Conservation (phyloP, 148 eudicot genomes). For the Rhododendron ovatum region DNA sequence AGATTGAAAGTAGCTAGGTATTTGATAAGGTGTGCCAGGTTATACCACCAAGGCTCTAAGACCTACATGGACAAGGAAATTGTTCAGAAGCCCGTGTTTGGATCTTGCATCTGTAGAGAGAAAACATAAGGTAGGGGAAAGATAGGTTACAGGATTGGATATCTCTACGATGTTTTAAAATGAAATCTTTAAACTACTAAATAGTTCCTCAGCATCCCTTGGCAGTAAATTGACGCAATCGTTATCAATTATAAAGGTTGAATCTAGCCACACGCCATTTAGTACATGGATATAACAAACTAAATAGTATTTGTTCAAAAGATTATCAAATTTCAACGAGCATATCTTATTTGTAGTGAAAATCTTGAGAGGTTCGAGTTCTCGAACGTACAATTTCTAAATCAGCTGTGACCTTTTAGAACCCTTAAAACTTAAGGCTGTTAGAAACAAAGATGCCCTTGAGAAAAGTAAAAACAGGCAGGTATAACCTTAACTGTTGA, state of each 20-base stretch:
- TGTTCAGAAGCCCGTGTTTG: not conserved
- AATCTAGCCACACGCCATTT: not conserved
- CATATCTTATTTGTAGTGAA: not conserved
- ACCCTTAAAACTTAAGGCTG: not conserved
- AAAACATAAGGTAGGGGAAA: not conserved
- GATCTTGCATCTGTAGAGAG: not conserved
- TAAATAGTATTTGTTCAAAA: not conserved
- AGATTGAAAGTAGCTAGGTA: not conserved
- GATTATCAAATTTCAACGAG: not conserved
- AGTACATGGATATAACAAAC: not conserved
- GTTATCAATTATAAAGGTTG: not conserved
- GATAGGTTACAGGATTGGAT: not conserved
- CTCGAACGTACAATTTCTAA: not conserved
- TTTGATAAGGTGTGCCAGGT: not conserved
- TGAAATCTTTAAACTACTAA: not conserved
- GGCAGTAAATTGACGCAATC: not conserved
- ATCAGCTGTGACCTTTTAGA: not conserved
- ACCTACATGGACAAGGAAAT: not conserved
- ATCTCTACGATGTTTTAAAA: not conserved
- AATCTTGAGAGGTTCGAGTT: not conserved
- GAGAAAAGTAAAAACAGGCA: not conserved
- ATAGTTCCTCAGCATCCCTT: not conserved
- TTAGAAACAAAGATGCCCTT: not conserved
- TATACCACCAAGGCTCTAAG: not conserved
- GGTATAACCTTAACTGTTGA: not conserved